Evolutionary conservation across 2,329 filamentous ascomycete species (phyloP).

Genomic region (Cytospora piceae): DNA sequence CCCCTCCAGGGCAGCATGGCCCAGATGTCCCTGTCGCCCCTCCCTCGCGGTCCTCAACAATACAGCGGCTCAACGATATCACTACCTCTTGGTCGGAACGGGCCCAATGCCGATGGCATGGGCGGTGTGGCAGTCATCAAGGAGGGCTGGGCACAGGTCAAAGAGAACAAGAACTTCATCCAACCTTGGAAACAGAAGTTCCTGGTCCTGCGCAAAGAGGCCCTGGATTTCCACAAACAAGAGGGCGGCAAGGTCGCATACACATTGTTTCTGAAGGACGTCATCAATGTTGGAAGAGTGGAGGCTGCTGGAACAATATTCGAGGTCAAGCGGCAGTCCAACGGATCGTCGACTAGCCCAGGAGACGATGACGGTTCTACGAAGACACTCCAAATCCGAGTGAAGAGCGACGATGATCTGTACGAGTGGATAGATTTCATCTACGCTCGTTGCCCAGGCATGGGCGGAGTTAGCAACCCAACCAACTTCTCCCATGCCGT

Average conservation of each 20-base stretch:
- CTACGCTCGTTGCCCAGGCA: conserved; percentile 92
- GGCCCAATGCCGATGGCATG: conserved; percentile 53
- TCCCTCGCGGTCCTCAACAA: conserved; percentile 64
- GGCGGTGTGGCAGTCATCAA: conserved; percentile 76
- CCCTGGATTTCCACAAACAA: conserved; percentile 92
- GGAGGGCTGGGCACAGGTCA: conserved; percentile 82
- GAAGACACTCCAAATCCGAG: conserved; percentile 86
- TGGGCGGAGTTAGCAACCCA: conserved; percentile 97
- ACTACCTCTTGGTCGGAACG: conserved; percentile 67
- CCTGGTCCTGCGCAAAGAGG: conserved; percentile 87
- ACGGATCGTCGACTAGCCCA: conserved; percentile 70
- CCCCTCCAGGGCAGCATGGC: conserved; percentile 79
- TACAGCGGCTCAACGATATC: conserved; percentile 75
- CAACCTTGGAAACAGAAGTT: conserved; percentile 89
- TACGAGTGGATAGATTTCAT: conserved; percentile 99
- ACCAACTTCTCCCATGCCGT: conserved; percentile 98
- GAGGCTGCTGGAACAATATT: conserved; percentile 92
- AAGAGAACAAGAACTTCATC: conserved; percentile 88
- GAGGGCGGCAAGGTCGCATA: conserved; percentile 87
- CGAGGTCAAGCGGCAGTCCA: conserved; percentile 81
- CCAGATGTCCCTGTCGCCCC: conserved; percentile 75
- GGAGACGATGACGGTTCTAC: conserved; percentile 79
- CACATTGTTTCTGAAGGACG: conserved; percentile 82
- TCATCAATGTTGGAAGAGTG: conserved; percentile 86
- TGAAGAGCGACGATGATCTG: conserved; percentile 93